Conservation (phyloP, 805 yeast genomes). For the Dipodascus albidus region DNA sequence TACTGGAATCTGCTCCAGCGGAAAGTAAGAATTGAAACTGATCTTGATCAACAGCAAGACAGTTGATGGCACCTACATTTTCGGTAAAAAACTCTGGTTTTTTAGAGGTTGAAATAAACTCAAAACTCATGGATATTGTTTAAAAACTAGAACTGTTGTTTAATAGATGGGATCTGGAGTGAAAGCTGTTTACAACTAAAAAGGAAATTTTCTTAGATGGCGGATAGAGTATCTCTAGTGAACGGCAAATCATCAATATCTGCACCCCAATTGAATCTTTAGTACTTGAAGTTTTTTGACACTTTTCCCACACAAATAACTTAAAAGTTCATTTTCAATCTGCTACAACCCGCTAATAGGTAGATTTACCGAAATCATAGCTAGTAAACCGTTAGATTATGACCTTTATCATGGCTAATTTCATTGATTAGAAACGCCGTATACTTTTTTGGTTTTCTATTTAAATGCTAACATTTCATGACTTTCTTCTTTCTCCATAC, state of each 20-base stretch:
- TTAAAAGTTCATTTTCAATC: too few relatives aligned
- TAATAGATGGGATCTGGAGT: not conserved
- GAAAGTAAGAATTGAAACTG: conserved; percentile 42
- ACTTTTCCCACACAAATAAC: too few relatives aligned
- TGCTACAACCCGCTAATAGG: too few relatives aligned
- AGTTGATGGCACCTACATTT: conserved; percentile 41
- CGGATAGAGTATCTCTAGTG: too few relatives aligned
- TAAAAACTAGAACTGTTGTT: not conserved
- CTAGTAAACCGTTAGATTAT: not conserved
- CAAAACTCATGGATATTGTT: not conserved
- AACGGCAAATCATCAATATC: too few relatives aligned
- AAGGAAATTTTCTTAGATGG: too few relatives aligned
- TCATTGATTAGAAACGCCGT: not conserved
- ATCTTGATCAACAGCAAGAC: conserved; percentile 42
- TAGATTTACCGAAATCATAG: not conserved
- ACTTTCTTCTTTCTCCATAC: not conserved
- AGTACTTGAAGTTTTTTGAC: too few relatives aligned
- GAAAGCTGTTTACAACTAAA: not conserved
- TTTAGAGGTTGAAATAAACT: not conserved
- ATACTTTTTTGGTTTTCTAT: not conserved
- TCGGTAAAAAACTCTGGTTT: conserved; percentile 14
- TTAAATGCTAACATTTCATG: not conserved
- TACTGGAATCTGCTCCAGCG: conserved; percentile 62
- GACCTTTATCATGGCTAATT: not conserved
- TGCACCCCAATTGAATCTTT: too few relatives aligned